Evolutionary conservation across 163 green algal genomes (phyloP).

Genomic region (Scenedesmus sp.): DNA sequence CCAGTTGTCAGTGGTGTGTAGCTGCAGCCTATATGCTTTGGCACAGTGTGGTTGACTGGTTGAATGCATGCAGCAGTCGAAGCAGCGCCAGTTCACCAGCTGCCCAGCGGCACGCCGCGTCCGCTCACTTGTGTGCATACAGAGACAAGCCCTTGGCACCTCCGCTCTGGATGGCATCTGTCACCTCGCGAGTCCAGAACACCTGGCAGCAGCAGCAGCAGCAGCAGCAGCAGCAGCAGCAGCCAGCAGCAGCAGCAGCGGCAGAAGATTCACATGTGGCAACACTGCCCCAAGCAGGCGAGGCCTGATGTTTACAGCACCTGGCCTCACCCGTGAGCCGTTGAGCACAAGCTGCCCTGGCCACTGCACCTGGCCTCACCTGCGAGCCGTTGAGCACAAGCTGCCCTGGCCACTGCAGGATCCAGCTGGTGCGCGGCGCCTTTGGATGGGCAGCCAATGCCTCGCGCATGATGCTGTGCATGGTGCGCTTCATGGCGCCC

Average conservation of each 20-base stretch:
- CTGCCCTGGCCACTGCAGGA: slow-evolving; percentile 85
- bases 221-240: neutral
- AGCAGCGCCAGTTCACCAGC: neutral
- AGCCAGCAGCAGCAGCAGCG: too few species aligned
- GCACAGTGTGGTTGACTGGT: neutral
- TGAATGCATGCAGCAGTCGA: neutral
- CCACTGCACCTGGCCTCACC: slow-evolving; percentile 51
- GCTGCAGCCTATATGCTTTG: neutral
- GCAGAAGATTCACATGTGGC: too few species aligned
- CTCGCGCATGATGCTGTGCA: slow-evolving; percentile 79
- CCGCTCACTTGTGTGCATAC: slow-evolving; percentile 66
- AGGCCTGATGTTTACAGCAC: too few species aligned
- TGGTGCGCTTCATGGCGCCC: slow-evolving; percentile 74
- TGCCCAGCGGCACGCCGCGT: neutral
- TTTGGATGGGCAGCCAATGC: slow-evolving; percentile 72
- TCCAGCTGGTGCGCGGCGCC: slow-evolving; percentile 73
- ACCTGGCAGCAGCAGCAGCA: slow-evolving; percentile 61
- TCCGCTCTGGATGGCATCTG: slow-evolving; percentile 73
- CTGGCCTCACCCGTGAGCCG: too few species aligned
- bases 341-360: too few species aligned
- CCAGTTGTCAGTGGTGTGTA: neutral
- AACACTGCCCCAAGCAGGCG: too few species aligned
- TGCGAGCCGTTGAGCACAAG: slow-evolving; percentile 85
- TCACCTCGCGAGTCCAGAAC: slow-evolving; percentile 82
- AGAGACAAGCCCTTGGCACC: slow-evolving; percentile 71